Conservation (phyloP, 371 early-diverging fungal genomes). For the Apophysomyces sp. region DNA sequence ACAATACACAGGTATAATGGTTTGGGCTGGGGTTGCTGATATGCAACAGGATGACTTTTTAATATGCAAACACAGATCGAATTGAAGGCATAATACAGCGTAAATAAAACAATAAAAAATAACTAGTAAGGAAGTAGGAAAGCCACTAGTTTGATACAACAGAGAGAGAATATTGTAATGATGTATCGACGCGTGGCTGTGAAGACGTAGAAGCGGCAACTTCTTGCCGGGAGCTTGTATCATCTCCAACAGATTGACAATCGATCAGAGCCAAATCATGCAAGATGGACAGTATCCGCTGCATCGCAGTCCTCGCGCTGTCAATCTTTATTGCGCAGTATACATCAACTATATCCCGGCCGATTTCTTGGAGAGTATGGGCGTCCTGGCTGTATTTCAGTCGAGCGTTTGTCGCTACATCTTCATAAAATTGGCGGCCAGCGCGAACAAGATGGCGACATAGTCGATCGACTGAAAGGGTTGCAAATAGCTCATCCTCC, state of each 20-base stretch:
- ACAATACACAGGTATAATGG: no score
- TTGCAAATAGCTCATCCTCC: slow-evolving; percentile 13
- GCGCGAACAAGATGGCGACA: slow-evolving; percentile 15
- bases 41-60: no score
- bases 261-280: slow-evolving; percentile 8
- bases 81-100: no score
- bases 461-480: slow-evolving; percentile 13
- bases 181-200: not conserved
- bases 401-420: slow-evolving; percentile 11
- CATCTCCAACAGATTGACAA: not conserved
- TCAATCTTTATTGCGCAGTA: slow-evolving; percentile 18
- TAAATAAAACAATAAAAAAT: no score
- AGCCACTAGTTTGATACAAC: no score
- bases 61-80: no score
- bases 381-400: slow-evolving; percentile 12
- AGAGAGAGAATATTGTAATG: no score
- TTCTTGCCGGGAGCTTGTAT: not conserved
- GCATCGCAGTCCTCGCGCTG: slow-evolving; percentile 16
- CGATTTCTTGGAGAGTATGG: slow-evolving; percentile 14
- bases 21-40: no score
- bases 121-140: no score
- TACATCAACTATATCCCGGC: slow-evolving; percentile 13
- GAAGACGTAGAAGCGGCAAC: not conserved
- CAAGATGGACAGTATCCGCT: slow-evolving; percentile 16
- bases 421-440: slow-evolving; percentile 21